Conservation (phyloP, 2,329 filamentous ascomycete species). For the Monilinia laxa region DNA sequence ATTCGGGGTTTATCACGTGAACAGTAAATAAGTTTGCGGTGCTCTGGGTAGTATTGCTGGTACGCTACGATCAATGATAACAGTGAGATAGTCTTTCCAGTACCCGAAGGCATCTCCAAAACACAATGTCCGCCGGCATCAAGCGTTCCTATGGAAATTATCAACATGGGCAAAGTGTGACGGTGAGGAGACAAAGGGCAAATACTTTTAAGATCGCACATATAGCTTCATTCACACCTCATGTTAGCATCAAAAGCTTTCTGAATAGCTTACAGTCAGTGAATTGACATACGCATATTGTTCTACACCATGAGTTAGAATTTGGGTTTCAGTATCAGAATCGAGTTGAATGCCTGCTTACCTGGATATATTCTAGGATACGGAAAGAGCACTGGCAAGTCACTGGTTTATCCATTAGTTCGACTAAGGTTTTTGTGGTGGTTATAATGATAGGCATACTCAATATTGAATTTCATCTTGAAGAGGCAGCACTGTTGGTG, state of each 20-base stretch:
- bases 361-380: slow-evolving; percentile 71
- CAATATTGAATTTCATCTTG: slow-evolving; percentile 77
- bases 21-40: slow-evolving; percentile 96
- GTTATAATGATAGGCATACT: slow-evolving; percentile 47
- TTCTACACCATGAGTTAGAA: slow-evolving; percentile 53
- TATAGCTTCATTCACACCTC: slow-evolving; percentile 53
- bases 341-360: slow-evolving; percentile 26
- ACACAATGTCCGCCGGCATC: slow-evolving; percentile 95
- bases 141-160: slow-evolving; percentile 60
- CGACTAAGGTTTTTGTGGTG: slow-evolving; percentile 10
- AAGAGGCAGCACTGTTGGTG: slow-evolving; percentile 6
- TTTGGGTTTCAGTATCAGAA: background rate
- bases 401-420: slow-evolving; percentile 46
- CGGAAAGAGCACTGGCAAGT: slow-evolving; percentile 70
- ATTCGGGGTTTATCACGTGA: slow-evolving; percentile 59
- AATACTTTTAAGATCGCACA: slow-evolving; percentile 75
- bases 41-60: slow-evolving; percentile 88
- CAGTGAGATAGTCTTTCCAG: slow-evolving; percentile 94
- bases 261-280: no score
- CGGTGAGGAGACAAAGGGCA: background rate
- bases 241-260: slow-evolving; percentile 24
- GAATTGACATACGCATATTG: slow-evolving; percentile 59
- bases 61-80: slow-evolving; percentile 95
- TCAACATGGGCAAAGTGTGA: slow-evolving; percentile 26
- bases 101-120: slow-evolving; percentile 97